Base-by-base conservation (phyloP, 495 filamentous ascomycete species). In the Daldinia decipiens region DNA sequence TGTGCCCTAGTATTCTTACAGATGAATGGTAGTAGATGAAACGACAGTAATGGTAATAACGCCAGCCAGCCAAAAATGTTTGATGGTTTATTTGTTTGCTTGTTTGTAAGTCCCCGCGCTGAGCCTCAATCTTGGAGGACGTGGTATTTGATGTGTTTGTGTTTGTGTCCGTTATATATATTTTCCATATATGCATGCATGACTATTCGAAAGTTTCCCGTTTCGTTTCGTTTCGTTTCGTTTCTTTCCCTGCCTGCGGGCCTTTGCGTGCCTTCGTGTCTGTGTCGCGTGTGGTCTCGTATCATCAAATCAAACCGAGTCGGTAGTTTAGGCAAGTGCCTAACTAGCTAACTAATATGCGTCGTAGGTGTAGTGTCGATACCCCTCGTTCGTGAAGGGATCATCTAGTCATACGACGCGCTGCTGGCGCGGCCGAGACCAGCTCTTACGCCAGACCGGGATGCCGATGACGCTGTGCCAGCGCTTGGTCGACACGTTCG, bases 401-500 rank as follows among this genome's bases (percentile, higher is more conserved):
- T 2, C 53, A 13, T 17, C 19, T 21, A 43, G 17, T 52, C 43
- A 53, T 54, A 68, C 39, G 9, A 57, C 67, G 34, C 62, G 57
- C 29, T 56, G 67, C 61, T 70, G 67, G 17, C 62, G 56, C 36
- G 45, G 62, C 38, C 40, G 38, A 6, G 67, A 59, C 67, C 67
- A 70, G 9, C 40, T 51, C 55, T 59, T 54, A 3, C 67, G 60
- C n/a, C 62, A 70, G 38, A 64, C 27, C 0, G 67, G 19, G 36
- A 70, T 65, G 26, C 67, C 67, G 55, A 70, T 39, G 11, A 70
- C 61, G 39, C 51, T 65, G 38, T 70, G 67, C 67, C 67, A 70
- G 6, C 56, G 54, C 29, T 65, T 70, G 43, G 43, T 21, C 8
- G 17, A 21, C 31, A 21, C 19, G 55, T 21, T 38, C 21, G 19